Evolutionary conservation across 1,139 yeast genomes (phyloP), one percentile per base, ranked within the genome.

Genomic region (Zygoascus meyerae): DNA sequence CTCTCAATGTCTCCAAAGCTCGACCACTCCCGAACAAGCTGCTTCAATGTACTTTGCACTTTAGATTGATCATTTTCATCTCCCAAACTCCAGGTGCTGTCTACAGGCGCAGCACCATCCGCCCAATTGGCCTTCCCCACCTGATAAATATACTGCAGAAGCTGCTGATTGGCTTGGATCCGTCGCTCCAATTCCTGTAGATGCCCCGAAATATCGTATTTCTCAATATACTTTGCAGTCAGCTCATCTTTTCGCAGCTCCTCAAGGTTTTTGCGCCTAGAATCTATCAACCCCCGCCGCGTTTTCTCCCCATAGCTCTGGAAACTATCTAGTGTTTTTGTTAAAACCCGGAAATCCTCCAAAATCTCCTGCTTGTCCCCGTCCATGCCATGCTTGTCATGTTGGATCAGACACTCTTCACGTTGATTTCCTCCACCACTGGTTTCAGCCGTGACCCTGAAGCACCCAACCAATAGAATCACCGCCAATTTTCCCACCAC

Each of bases 11-110:
- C 52, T 0, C 92, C 89, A 28, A 80, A 83, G 0, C 61, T 61
- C 32, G 86, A 75, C 95, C 95, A 87, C 62, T 87, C 96, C 46
- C 95, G 65, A 2, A 75, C 70, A 9, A 83, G 59, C 57, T 86
- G 95, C 35, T 79, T 68, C 50, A 87, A 61, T 0, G 83, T 70
- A 2, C 83, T 72, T 34, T 79, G 63, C 1, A 83, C 84, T 60
- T 83, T 83, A 16, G 40, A 35, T 18, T 35, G 32, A 17, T 42
- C 40, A 17, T 35, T 42, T 6, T 34, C 41, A 29, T 36, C 35
- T 18, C 40, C 45, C 2, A 2, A 15, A n/a, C 34, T 14, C 40
- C 39, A 34, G 15, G 33, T 33, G 2, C 15, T n/a, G 51, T 83
- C 86, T 3, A 65, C 54, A 12, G 57, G 52, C 2, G 12, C 70